Percentiles rank a stretch among this genome's conserved stretches.
Evolutionary conservation across 108 stramenopile genomes (phyloP).

Genomic region (Discostella pseudostelligera): DNA sequence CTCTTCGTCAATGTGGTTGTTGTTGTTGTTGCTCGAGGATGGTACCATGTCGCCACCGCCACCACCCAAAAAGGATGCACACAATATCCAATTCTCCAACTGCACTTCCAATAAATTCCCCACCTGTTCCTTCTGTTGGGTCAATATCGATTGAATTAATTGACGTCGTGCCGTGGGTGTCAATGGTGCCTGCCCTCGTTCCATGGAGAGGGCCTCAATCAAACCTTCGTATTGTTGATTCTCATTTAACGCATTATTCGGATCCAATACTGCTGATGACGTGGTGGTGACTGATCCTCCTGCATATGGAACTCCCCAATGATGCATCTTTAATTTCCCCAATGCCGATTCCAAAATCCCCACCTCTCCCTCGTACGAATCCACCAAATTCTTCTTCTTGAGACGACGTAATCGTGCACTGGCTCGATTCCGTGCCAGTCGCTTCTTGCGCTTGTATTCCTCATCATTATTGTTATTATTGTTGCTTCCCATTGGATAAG

Average conservation of each 20-base stretch:
- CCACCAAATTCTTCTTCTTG: conserved; percentile 89
- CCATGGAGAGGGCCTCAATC: conserved; percentile 86
- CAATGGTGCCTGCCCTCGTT: conserved; percentile 80
- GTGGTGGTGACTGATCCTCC: too few species aligned
- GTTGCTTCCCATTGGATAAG: background rate
- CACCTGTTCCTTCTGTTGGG: conserved; percentile 81
- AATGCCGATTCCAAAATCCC: conserved; percentile 79
- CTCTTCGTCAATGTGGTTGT: conserved; percentile 24
- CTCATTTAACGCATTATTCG: too few species aligned
- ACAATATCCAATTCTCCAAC: conserved; percentile 67
- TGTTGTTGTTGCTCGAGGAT: background rate
- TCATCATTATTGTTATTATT: conserved; percentile 49
- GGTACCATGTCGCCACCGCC: conserved; percentile 14
- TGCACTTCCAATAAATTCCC: conserved; percentile 64
- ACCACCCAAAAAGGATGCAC: conserved; percentile 11
- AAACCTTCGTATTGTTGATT: conserved; percentile 54
- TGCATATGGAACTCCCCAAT: too few species aligned
- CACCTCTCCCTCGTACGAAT: conserved; percentile 89
- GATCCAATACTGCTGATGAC: too few species aligned
- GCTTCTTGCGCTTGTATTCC: conserved; percentile 83
- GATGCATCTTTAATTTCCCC: conserved; percentile 66
- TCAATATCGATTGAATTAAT: conserved; percentile 66
- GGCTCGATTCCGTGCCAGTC: conserved; percentile 85
- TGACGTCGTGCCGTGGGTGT: conserved; percentile 57
- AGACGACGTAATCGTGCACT: conserved; percentile 74